phyloP scores from a whole-genome alignment of 169 alveolate genomes.

The Plasmodium billcollinsi region DNA sequence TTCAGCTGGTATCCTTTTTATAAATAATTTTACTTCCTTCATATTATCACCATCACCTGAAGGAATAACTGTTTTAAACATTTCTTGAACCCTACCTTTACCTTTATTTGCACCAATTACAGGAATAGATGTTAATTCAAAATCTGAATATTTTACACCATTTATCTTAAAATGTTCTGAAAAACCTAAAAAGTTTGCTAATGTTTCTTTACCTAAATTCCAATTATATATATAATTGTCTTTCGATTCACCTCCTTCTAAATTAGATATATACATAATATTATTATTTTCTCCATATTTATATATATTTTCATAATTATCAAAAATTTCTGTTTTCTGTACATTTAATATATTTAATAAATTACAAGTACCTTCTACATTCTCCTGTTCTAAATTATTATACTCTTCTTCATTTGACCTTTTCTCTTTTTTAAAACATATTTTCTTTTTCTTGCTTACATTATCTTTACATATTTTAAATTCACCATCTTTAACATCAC shows the following conservation, averaged over 20 bases:
- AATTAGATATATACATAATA: constrained; percentile 17
- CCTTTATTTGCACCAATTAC: constrained; percentile 78
- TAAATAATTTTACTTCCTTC: constrained; percentile 71
- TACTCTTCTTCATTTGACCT: no score
- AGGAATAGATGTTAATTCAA: constrained; percentile 78
- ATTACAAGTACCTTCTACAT: no score
- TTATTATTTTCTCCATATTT: constrained; percentile 23
- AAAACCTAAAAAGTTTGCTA: constrained; percentile 5
- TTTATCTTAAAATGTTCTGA: constrained; percentile 51
- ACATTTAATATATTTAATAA: no score
- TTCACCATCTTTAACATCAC: no score
- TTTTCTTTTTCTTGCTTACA: no score
- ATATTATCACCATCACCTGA: constrained; percentile 12
- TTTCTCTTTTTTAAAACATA: no score
- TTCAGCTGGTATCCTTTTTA: constrained; percentile 83
- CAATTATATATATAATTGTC: neutral
- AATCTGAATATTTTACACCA: constrained; percentile 78
- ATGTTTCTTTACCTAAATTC: constrained; percentile 22
- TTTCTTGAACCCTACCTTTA: constrained; percentile 81
- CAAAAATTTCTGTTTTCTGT: neutral
- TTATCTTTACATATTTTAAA: no score
- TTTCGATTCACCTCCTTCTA: neutral
- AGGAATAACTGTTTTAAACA: constrained; percentile 73
- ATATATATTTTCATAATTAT: constrained; percentile 3
- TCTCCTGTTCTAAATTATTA: no score